Conservation (phyloP, 2,329 filamentous ascomycete species). For the Claviceps sp. region DNA sequence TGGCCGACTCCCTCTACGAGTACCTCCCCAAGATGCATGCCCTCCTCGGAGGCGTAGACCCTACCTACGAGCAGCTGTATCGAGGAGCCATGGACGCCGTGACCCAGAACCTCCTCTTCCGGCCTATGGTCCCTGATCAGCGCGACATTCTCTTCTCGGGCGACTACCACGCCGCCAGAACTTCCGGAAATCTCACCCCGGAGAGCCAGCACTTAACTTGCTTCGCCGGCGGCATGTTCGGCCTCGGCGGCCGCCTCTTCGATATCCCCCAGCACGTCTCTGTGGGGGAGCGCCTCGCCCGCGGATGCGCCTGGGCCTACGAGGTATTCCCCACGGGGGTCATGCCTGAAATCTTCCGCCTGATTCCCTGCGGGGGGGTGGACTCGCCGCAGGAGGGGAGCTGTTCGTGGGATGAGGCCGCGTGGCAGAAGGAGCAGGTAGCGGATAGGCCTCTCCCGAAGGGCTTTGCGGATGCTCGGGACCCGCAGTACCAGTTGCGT, state of each 20-base stretch:
- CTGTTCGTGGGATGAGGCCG: constrained; percentile 20
- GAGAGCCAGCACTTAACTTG: constrained; percentile 32
- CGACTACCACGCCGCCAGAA: constrained; percentile 15
- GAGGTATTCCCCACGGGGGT: constrained; percentile 38
- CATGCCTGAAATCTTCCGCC: constrained; percentile 42
- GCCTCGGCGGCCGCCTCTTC: constrained; percentile 48
- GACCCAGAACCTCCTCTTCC: constrained; percentile 52
- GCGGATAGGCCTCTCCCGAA: constrained; percentile 22
- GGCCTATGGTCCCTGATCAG: constrained; percentile 49
- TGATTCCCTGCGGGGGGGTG: constrained; percentile 29
- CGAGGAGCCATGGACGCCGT: constrained; percentile 47
- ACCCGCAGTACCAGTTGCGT: constrained; percentile 35
- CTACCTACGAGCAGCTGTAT: constrained; percentile 54
- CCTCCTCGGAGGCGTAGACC: constrained; percentile 48
- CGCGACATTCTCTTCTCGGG: constrained; percentile 42
- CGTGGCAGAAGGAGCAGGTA: constrained; percentile 12
- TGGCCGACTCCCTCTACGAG: constrained; percentile 46
- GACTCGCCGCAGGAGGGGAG: constrained; percentile 4
- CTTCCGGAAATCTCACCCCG: constrained; percentile 13
- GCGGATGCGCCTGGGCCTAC: constrained; percentile 47
- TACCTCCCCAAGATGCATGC: constrained; percentile 50
- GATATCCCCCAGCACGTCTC: constrained; percentile 32
- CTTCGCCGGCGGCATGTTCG: constrained; percentile 58
- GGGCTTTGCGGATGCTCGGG: constrained; percentile 48
- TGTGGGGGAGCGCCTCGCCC: constrained; percentile 34